Evolutionary conservation across 352 stramenopile genomes (phyloP), one percentile per base, ranked within the genome.

Genomic region (Globisporangium lucens): DNA sequence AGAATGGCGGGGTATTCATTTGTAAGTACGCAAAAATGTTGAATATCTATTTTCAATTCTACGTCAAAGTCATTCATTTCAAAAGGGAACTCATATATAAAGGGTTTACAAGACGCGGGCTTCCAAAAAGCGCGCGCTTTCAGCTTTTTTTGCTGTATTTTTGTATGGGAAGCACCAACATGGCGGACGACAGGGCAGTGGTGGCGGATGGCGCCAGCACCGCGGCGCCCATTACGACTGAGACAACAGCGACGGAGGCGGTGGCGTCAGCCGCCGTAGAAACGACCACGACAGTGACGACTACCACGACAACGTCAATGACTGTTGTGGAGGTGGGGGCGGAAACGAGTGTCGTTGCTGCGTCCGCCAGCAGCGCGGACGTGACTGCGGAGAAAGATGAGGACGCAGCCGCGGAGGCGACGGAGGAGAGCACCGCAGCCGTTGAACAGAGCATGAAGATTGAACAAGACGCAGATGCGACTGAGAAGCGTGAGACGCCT

Each of bases 101-200:
- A 33, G 30, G 30, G 4, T 33, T 33, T 33, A 33, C 30, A 33
- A 33, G 3, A 33, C 30, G 30, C 30, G 30, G 30, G 30, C 4
- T 4, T 33, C 30, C 30, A 33, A 33, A 33, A 33, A 33, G 30
- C 30, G 30, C 30, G 30, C 30, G 30, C 30, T 33, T 33, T 33
- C 30, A 33, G 30, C 0, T 5, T 33, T 33, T 33, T 33, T 6
- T 5, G 30, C 30, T 51, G 43, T 24, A 22, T 17, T 66, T 66
- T 57, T 65, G 60, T 65, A 65, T 65, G 29, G 60, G 27, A 47
- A 58, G 10, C 29, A 60, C n/a, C 7, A 56, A 7, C 46, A 66
- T 59, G 47, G 47, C 33, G 30, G 46, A 20, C 47, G 30, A 22
- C n/a, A 47, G 27, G 36, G 33, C 33, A 8, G 36, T 15, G 36